These are phyloP conservation scores for Clavispora vitiphila DNA, from an alignment of 805 yeast genomes.

Conservation along the genomic window DNA sequence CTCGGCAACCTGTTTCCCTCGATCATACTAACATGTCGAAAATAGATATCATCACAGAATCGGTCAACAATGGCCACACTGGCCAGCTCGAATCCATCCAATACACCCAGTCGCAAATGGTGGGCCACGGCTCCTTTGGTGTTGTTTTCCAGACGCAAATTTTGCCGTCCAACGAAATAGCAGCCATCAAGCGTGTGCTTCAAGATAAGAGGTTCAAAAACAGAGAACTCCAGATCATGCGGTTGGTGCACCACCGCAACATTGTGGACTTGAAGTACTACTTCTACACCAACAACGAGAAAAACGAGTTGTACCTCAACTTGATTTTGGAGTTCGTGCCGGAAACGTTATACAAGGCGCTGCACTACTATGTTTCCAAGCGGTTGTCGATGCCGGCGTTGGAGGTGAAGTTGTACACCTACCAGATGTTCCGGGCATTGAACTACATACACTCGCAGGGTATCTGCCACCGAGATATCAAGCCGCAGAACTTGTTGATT, in stretches of 20 bases:
- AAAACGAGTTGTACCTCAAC: constrained; percentile 77
- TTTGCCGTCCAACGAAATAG: constrained; percentile 66
- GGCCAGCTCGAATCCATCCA: constrained; percentile 59
- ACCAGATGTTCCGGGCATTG: constrained; percentile 70
- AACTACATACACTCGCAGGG: constrained; percentile 74
- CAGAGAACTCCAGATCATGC: constrained; percentile 95
- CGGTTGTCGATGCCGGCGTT: constrained; percentile 79
- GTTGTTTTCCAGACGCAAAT: constrained; percentile 89
- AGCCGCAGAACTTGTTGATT: constrained; percentile 83
- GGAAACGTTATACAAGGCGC: constrained; percentile 90
- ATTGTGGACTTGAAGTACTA: constrained; percentile 84
- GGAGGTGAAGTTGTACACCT: constrained; percentile 82
- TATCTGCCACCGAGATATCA: constrained; percentile 90
- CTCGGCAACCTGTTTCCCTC: not conserved
- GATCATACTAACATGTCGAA: constrained; percentile 37
- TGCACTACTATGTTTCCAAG: constrained; percentile 73
- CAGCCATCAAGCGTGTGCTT: constrained; percentile 93
- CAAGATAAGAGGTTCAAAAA: constrained; percentile 93
- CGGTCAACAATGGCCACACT: constrained; percentile 66
- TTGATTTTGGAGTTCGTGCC: constrained; percentile 90
- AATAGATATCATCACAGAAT: constrained; percentile 51
- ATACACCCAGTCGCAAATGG: constrained; percentile 81
- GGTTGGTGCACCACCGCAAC: constrained; percentile 77
- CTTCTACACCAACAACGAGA: constrained; percentile 72
- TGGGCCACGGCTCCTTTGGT: constrained; percentile 99